These are phyloP conservation scores for Myriosclerotinia curreyana DNA, from an alignment of 2,329 filamentous ascomycete genomes.

Conservation along the genomic window DNA sequence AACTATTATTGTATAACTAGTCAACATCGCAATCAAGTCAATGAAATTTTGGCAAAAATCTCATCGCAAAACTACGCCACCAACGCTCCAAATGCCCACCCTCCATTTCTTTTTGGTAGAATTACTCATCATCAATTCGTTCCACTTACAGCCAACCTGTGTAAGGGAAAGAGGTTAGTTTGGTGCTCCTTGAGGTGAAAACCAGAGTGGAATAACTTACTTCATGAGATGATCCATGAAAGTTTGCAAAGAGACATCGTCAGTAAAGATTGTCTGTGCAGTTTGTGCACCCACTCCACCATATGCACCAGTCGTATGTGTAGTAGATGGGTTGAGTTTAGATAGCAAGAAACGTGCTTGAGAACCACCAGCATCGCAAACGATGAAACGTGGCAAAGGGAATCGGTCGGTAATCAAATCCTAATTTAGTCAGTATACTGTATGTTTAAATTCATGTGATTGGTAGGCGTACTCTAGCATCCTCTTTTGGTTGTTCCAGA, in stretches of 20 bases:
- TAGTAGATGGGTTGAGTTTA: slow-evolving; percentile 96
- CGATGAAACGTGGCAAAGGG: slow-evolving; percentile 96
- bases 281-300: slow-evolving; percentile 81
- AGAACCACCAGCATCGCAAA: slow-evolving; percentile 96
- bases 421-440: slow-evolving; percentile 45
- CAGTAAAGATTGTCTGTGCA: slow-evolving; percentile 97
- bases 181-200: slow-evolving; percentile 22
- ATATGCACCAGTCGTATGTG: slow-evolving; percentile 89
- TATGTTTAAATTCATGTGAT: slow-evolving; percentile 12
- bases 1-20: slow-evolving; percentile 22
- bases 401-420: slow-evolving; percentile 97
- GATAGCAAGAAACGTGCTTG: slow-evolving; percentile 95
- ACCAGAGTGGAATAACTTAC: slow-evolving; percentile 50
- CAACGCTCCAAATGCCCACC: slow-evolving; percentile 16
- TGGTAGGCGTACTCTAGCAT: slow-evolving; percentile 69
- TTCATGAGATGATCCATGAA: slow-evolving; percentile 99
- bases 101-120: slow-evolving; percentile 18
- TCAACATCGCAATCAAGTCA: slow-evolving; percentile 22
- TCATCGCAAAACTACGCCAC: slow-evolving; percentile 16
- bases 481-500: slow-evolving; percentile 91
- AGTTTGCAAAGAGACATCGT: slow-evolving; percentile 95
- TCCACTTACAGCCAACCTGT: slow-evolving; percentile 59
- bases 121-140: slow-evolving; percentile 49
- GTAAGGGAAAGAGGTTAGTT: slow-evolving; percentile 23
- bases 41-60: slow-evolving; percentile 16